Conservation (phyloP, 345 rosid species). For the Carallia brachiata region DNA sequence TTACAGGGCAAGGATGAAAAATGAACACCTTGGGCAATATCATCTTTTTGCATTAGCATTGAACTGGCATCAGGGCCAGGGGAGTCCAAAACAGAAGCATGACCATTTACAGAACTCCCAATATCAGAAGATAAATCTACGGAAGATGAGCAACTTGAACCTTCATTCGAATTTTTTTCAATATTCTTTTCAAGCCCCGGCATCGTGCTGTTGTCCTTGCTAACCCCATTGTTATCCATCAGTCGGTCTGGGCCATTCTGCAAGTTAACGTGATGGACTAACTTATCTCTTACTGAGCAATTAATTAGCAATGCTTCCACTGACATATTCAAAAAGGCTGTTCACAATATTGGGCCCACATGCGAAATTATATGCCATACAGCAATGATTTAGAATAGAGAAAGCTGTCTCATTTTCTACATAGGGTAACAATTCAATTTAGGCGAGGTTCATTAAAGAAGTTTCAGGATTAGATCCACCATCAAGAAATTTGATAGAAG, state of each 20-base stretch:
- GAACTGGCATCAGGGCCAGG: slow-evolving; percentile 21
- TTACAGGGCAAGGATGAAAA: slow-evolving; percentile 26
- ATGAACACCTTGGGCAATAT: slow-evolving; percentile 18
- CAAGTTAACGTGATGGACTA: slow-evolving; percentile 25
- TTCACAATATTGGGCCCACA: not conserved
- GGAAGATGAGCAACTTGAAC: slow-evolving; percentile 46
- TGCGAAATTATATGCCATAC: not conserved
- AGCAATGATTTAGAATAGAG: not conserved
- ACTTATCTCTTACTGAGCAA: slow-evolving; percentile 1
- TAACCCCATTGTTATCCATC: slow-evolving; percentile 19
- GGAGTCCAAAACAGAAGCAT: slow-evolving; percentile 29
- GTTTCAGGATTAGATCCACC: not conserved
- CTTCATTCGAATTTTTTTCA: slow-evolving; percentile 26
- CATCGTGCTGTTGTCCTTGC: slow-evolving; percentile 19
- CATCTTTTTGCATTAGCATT: slow-evolving; percentile 11
- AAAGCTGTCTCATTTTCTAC: not conserved
- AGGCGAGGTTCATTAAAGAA: not conserved
- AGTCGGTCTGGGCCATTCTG: slow-evolving; percentile 49
- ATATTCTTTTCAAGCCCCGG: slow-evolving; percentile 28
- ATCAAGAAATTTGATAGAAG: slow-evolving; percentile 6
- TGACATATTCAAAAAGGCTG: not conserved
- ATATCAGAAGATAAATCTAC: slow-evolving; percentile 45
- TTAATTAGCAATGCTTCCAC: not conserved
- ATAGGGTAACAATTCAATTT: not conserved
- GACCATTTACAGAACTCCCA: slow-evolving; percentile 41